Percentiles rank a stretch among this genome's conserved stretches.
phyloP scores from a whole-genome alignment of 768 basidiomycete species.

The Russula sp. region DNA sequence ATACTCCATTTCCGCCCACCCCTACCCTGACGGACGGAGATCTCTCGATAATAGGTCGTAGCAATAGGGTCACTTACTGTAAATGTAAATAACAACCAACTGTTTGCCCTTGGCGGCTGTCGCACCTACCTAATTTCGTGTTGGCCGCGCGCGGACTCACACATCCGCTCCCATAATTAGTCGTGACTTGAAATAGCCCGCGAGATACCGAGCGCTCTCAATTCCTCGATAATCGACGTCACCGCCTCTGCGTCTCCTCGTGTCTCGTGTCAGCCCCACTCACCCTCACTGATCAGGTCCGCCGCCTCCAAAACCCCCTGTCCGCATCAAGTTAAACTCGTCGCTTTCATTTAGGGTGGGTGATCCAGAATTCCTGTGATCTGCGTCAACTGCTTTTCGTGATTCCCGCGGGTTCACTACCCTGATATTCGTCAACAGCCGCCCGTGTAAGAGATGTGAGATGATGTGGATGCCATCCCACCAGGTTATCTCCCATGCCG shows the following conservation, averaged over 20 bases:
- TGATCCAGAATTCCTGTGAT: slow-evolving; percentile 18
- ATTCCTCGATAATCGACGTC: slow-evolving; percentile 22
- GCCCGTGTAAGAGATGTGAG: slow-evolving; percentile 7
- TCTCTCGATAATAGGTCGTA: slow-evolving; percentile 7
- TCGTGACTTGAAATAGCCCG: slow-evolving; percentile 8
- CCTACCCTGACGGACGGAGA: slow-evolving; percentile 15
- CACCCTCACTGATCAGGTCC: slow-evolving; percentile 10
- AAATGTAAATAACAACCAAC: background rate
- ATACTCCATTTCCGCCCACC: background rate
- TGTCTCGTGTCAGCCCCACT: slow-evolving; percentile 12
- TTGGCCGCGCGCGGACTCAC: slow-evolving; percentile 16
- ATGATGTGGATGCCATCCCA: slow-evolving; percentile 12
- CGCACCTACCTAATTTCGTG: slow-evolving; percentile 19
- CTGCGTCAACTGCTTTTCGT: slow-evolving; percentile 17
- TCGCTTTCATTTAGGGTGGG: slow-evolving; percentile 14
- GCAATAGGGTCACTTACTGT: background rate
- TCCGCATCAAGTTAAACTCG: slow-evolving; percentile 23
- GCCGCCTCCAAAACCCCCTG: slow-evolving; percentile 13
- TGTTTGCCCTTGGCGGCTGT: slow-evolving; percentile 10
- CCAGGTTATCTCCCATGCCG: background rate
- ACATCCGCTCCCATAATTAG: slow-evolving; percentile 19
- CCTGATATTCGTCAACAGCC: slow-evolving; percentile 17
- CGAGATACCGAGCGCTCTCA: slow-evolving; percentile 17
- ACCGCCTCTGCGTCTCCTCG: slow-evolving; percentile 17
- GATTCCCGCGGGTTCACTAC: slow-evolving; percentile 13